Base-by-base conservation (phyloP, 2,329 filamentous ascomycete species). In the Taxawa tesnikishii region DNA sequence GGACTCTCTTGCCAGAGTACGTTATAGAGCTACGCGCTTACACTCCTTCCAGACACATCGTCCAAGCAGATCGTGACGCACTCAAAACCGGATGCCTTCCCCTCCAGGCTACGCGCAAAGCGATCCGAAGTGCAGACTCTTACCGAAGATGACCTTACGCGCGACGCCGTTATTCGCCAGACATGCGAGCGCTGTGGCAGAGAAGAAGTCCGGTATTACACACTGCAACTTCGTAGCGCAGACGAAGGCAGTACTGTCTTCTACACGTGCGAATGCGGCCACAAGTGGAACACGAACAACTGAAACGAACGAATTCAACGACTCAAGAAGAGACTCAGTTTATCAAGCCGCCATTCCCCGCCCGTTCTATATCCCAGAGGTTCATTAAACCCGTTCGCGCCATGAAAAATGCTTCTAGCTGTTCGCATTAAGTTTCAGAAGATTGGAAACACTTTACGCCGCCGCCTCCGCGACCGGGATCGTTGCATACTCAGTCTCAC, bases 171-270 rank as follows among this genome's bases (percentile, higher is more conserved):
- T 15, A 81, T 71, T 44, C 62, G 71, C 38, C 68, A 79, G 53
- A 75, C 69, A 27, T 96, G 90, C 53, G 72, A 79, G 28, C 77
- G 84, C 48, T 96, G 90, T 55, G 83, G 79, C 11, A 67, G 75
- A 32, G 76, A 75, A 32, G 79, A 93, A 52, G 84, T 96, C 56
- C 80, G 76, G 46, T 96, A 79, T 55, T 81, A 83, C 30, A 80
- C 80, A 3, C 74, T 84, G 38, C 90, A 98, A 55, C 63, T 94
- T 48, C 79, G 88, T 46, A 78, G 85, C 65, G 90, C 88, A 33
- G 90, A 98, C 55, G 88, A 96, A 73, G 90, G 90, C 39, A 83
- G 79, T 43, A 94, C 88, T 1, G 74, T 94, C 33, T 92, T 94
- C 50, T 94, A 84, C 60, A 79, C 70, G 38, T 94, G 87, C 60